Evolutionary conservation across 2,329 filamentous ascomycete genomes (phyloP), one percentile per base, ranked within the genome.

Genomic region (Cordyceps cicadae): DNA sequence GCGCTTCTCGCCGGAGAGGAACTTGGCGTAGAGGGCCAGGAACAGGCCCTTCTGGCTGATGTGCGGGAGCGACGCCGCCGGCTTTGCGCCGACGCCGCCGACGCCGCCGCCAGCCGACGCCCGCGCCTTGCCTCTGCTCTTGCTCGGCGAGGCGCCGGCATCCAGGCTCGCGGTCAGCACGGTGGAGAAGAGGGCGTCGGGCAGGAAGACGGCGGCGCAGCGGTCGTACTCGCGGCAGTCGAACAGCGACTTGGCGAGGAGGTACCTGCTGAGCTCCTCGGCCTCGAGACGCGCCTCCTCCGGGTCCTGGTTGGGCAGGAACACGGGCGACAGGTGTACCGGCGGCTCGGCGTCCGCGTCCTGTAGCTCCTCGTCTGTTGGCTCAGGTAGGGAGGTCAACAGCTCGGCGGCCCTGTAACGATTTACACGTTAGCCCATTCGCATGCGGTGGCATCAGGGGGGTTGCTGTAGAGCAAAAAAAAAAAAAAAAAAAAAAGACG

Each of bases 141-240:
- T 92, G 15, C 79, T 77, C 67, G 84, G 84, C 9, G 78, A 70
- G 24, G 72, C 71, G 14, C 73, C 69, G n/a, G 70, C 70, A 8
- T 76, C 72, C 8, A 74, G 71, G 55, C 75, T 77, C 6, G 86
- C 74, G 37, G 78, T 75, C 5, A 89, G 73, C 50, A 90, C 79
- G 63, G 86, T 83, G 34, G 87, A 82, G n/a, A 90, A 81, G 39
- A 90, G 79, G n/a, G 87, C 83, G 64, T 90, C 84, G n/a, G 90
- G 90, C 1, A 96, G 80, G 69, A 96, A 95, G 45, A 95, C 88
- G 56, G 90, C 89, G 34, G 93, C 89, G 72, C 93, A 97, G 64
- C 94, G 89, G 70, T 97, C 93, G 69, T 88, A 97, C 72, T 99
- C 94, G 66, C 90, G 88, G 67, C 92, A 96, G 73, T 97, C 93